Evolutionary conservation across 495 filamentous ascomycete species (phyloP), one percentile per base, ranked within the genome.

Genomic region (Cercophora samala): DNA sequence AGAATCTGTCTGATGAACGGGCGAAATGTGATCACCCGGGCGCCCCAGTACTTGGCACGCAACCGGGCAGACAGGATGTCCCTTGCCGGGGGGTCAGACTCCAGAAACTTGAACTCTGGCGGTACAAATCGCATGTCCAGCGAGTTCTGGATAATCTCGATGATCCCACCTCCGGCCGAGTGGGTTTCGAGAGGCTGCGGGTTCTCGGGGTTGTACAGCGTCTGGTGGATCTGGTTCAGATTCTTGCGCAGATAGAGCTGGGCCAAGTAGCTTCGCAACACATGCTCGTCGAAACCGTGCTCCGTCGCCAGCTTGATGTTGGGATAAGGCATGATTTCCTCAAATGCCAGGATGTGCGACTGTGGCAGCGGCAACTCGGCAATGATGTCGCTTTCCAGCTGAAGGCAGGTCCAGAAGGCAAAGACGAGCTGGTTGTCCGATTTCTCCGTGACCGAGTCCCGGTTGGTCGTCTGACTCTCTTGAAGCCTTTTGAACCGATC

Each of bases 11-110:
- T 88, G 75, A 99, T 77, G 67, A 95, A 90, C 2, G 91, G 91
- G 46, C 95, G 85, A 74, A 94, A 90, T 18, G 95, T 93, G 73
- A 99, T 93, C 59, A 96, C 93, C 54, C 87, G 84, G 0, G 93
- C 94, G 23, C 95, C 95, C 78, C 92, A 97, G 76, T 94, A 97
- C 72, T 99, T 99, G 5, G 92, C 95, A 26, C 95, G 87, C 60
- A 97, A 83, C 4, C 95, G 88, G 19, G 95, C 94, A 6, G 84
- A 83, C 23, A 97, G 89, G 64, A 99, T 95, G 29, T 97, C 89
- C 2, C 66, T 69, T 2, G 93, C 82, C 2, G 91, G 92, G 1
- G 81, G 80, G 53, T 93, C 89, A 2, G 72, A 72, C 58, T 91
- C 89, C 21, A 85, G 74, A 89, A 94, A 99, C 62, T 66, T 73